Percentiles rank a stretch among this genome's conserved stretches.
These are phyloP conservation scores for Silene noctiflora DNA, from an alignment of 179 eudicot genomes.

Conservation along the genomic window DNA sequence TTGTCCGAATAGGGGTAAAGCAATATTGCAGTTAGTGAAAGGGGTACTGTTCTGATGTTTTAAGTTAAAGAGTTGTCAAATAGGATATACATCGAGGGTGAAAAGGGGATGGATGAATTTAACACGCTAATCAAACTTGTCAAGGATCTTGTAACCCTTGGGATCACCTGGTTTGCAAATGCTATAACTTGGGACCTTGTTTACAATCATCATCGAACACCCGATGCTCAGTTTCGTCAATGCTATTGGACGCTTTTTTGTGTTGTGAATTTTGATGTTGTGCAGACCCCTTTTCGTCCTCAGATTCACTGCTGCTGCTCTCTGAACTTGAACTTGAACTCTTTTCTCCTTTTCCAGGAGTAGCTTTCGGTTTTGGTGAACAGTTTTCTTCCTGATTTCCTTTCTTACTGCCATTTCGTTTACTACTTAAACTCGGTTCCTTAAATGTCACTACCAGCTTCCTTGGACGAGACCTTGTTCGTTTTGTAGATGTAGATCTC, in stretches of 20 bases:
- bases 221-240: conserved; percentile 12
- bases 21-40: too few species aligned
- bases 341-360: conserved; percentile 2
- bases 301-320: conserved; percentile 31
- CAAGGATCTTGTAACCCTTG: conserved; percentile 8
- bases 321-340: conserved; percentile 32
- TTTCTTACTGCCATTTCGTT: conserved; percentile 20
- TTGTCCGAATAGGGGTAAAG: too few species aligned
- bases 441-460: conserved; percentile 40
- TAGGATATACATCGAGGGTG: too few species aligned
- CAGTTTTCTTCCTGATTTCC: conserved; percentile 16
- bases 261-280: conserved; percentile 2
- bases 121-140: background rate
- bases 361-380: conserved; percentile 19
- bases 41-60: too few species aligned
- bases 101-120: too few species aligned
- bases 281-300: conserved; percentile 22
- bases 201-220: conserved; percentile 20
- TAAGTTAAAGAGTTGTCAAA: too few species aligned
- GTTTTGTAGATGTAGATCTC: conserved; percentile 23
- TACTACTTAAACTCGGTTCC: conserved; percentile 34
- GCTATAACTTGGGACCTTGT: conserved; percentile 26
- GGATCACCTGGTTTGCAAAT: conserved; percentile 33
- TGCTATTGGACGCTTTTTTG: background rate
- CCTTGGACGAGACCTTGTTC: conserved; percentile 31